A percentile compares a stretch with the other conserved stretches of the same genome.
Evolutionary conservation across 2,329 filamentous ascomycete species (phyloP).

Genomic region (Pseudocercospora vitis): DNA sequence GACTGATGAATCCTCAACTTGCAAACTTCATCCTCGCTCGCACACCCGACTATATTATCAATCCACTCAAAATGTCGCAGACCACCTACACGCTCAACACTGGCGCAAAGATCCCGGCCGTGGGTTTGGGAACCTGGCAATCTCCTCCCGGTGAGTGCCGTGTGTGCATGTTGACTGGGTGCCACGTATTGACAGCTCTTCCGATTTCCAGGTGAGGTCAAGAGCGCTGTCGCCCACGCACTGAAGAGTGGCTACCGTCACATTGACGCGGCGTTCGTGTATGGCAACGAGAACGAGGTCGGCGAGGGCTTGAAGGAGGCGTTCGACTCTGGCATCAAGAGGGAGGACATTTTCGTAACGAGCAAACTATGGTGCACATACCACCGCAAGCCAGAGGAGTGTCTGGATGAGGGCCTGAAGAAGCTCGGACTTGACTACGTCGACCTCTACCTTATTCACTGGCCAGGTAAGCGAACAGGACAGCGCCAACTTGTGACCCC

Average conservation of each 20-base stretch:
- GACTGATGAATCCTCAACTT: conserved; percentile 7
- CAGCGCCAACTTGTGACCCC: neutral
- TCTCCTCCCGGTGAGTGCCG: conserved; percentile 18
- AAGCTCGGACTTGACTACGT: conserved; percentile 76
- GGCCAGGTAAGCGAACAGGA: conserved; percentile 70
- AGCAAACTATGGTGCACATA: conserved; percentile 86
- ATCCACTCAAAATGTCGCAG: conserved; percentile 29
- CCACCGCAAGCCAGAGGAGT: conserved; percentile 67
- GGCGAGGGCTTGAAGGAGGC: conserved; percentile 74
- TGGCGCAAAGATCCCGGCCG: conserved; percentile 41
- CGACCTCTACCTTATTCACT: conserved; percentile 80
- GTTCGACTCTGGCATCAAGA: conserved; percentile 65
- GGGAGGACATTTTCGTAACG: conserved; percentile 78
- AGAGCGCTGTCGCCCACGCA: conserved; percentile 49
- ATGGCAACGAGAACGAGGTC: conserved; percentile 80
- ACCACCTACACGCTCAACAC: conserved; percentile 40
- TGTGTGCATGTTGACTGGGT: neutral
- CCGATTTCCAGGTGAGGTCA: conserved; percentile 46
- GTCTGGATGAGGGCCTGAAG: conserved; percentile 70
- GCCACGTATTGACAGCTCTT: conserved; percentile 5
- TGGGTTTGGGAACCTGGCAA: conserved; percentile 44
- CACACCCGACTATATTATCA: conserved; percentile 9
- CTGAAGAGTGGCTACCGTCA: conserved; percentile 53
- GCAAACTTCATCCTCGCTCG: conserved; percentile 10
- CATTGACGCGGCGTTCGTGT: conserved; percentile 72